A percentile compares a stretch with the other conserved stretches of the same genome.
phyloP scores from a whole-genome alignment of 148 eudicot species.

The Rhododendron henanense region DNA sequence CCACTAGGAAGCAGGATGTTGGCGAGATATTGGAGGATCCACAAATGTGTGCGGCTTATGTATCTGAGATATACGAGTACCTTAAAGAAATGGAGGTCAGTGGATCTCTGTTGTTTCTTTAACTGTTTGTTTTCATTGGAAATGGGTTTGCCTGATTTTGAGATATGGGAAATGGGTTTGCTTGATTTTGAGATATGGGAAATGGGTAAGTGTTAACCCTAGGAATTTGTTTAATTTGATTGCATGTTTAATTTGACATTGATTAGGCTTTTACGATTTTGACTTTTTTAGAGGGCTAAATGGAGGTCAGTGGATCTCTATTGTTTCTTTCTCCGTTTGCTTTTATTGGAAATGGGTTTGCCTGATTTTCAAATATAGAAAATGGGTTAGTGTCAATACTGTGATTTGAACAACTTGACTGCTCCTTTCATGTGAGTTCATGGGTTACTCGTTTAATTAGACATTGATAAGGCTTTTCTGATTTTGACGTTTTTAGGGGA shows the following conservation, averaged over 20 bases:
- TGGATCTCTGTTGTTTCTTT: not conserved
- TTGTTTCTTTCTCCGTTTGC: not conserved
- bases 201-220: not conserved
- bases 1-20: slow-evolving; percentile 8
- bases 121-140: not conserved
- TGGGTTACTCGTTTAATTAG: not conserved
- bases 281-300: not conserved
- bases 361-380: not conserved
- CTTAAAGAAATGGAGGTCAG: slow-evolving; percentile 79
- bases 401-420: not conserved
- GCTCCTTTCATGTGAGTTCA: not conserved
- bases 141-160: not conserved
- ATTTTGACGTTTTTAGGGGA: not conserved
- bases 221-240: not conserved
- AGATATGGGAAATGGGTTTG: no score
- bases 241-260: not conserved
- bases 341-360: not conserved
- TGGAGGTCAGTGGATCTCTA: not conserved
- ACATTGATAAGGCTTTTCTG: not conserved
- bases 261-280: not conserved
- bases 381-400: not conserved
- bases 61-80: slow-evolving; percentile 60
- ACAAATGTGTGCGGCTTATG: slow-evolving; percentile 69
- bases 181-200: not conserved
- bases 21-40: slow-evolving; percentile 40